Evolutionary conservation across 805 yeast genomes (phyloP), one percentile per base, ranked within the genome.

Genomic region (Myxozyma kluyveri): DNA sequence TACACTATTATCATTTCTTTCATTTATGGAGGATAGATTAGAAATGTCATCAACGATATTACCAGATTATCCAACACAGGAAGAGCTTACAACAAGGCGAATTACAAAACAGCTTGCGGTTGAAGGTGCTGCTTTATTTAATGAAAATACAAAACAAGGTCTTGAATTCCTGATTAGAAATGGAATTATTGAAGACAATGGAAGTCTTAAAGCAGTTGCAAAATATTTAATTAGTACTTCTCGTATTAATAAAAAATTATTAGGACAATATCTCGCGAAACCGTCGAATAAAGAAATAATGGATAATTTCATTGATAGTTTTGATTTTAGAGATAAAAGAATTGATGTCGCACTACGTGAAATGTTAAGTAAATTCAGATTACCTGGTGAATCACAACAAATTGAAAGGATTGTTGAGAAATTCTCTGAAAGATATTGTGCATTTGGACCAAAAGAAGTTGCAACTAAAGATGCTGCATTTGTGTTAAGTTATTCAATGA

Each of bases 301-400:
- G 59, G 74, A 74, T 44, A 72, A 77, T 43, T 93, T 88, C 64
- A 78, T 91, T 58, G 72, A 73, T 1, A 68, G 81, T 49, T 84
- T 91, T 66, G 91, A 90, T 51, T 90, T 90, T 65, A 72, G 75
- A 33, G 84, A 80, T 18, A 72, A 86, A 61, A 76, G 99, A 63
- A 91, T 95, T 2, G 99, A 93, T 68, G 97, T 91, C 68, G 96
- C 96, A 0, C 73, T 93, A 47, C 78, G 99, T 63, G 75, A 86
- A 50, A 68, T 93, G 54, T 74, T 95, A 60, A 85, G 86, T 50
- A 79, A 86, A 19, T 91, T 93, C 65, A 79, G 99, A 67, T 75
- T 93, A 44, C 98, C 98, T 1, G 99, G 99, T 54, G 99, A 93
- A 70, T 86, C 97, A 0, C 98, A 89, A 65, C 96, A 88, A 67